Percentiles rank a stretch among this genome's conserved stretches.
These are phyloP conservation scores for Tuber brumale DNA, from an alignment of 495 filamentous ascomycete species.

Conservation along the genomic window DNA sequence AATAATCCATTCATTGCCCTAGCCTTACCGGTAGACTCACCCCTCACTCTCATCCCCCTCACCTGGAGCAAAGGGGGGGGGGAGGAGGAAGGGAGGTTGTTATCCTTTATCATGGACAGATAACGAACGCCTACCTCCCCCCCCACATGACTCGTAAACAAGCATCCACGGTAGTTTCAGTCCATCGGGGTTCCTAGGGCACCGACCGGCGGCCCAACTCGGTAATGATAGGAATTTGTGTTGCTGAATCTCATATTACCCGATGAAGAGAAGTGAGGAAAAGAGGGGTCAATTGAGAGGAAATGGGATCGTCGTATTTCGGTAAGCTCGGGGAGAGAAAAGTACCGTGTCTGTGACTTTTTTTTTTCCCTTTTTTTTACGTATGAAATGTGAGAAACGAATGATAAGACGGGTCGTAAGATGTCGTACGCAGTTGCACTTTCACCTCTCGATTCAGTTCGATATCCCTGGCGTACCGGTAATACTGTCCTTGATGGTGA, in stretches of 20 bases:
- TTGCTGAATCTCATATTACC: not conserved
- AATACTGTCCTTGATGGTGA: not conserved
- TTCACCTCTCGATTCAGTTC: not conserved
- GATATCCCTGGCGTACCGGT: not conserved
- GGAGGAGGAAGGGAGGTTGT: not conserved
- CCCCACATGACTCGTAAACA: not conserved
- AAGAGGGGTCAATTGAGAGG: not conserved
- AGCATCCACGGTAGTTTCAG: not conserved
- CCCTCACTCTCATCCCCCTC: not conserved
- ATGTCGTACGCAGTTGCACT: not conserved
- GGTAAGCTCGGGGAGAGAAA: not conserved
- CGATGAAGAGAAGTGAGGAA: not conserved
- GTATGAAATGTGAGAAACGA: not conserved
- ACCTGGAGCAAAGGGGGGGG: not conserved
- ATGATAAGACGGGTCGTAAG: slow-evolving; percentile 1
- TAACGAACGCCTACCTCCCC: slow-evolving; percentile 1
- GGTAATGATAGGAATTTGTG: not conserved
- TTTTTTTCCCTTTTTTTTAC: not conserved
- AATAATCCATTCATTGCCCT: not conserved
- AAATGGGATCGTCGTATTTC: not conserved
- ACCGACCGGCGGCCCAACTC: not conserved
- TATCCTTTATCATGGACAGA: slow-evolving; percentile 1
- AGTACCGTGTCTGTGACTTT: not conserved
- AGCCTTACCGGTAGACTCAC: not conserved
- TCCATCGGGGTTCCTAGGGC: not conserved